Evolutionary conservation across 225 moss, liverwort and hornwort species (phyloP), one percentile per base, ranked within the genome.

Genomic region (Neckera pumila): DNA sequence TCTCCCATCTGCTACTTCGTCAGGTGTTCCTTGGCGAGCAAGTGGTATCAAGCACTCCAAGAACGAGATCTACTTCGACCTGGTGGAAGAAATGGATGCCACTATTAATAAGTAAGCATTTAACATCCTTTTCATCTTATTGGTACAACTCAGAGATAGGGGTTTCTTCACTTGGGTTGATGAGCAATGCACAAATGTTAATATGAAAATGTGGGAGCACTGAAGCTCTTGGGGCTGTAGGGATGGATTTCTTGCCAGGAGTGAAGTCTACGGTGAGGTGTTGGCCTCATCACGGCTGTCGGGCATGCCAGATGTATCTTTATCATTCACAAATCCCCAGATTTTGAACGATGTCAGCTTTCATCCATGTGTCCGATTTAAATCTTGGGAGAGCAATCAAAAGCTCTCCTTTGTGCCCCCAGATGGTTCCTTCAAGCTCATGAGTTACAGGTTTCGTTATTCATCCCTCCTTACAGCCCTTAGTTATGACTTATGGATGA

Each of bases 61-160:
- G 90, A 99, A 99, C 89, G 97, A 99, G 76, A 96, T 99, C 49
- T 92, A 92, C 80, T 99, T 99, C 85, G 96, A 99, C 91, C 90
- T 99, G 69, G 92, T 96, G 49, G 97, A 99, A 89, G 97, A 97
- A 93, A 97, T 99, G 99, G 99, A 99, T 93, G 97, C 97, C 75
- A 97, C 95, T 91, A 93, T 99, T 61, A 97, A 95, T 90, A 95
- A 96, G 97, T 99, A 93, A 90, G 85, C 53, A 63, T 25, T 71
- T 26, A 40, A 40, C 6, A 43, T 36, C 34, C 34, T 59, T 79
- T 43, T 42, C 54, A 85, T 36, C 73, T 61, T 65, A 40, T 69
- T 86, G 22, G 58, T 76, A 69, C 67, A 67, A 81, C 34, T 80
- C 65, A 38, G 49, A 60, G 42, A 49, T 47, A 34, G 21, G 42